Base-by-base conservation (phyloP, 2,329 filamentous ascomycete species). In the Metarhizium anisopliae region DNA sequence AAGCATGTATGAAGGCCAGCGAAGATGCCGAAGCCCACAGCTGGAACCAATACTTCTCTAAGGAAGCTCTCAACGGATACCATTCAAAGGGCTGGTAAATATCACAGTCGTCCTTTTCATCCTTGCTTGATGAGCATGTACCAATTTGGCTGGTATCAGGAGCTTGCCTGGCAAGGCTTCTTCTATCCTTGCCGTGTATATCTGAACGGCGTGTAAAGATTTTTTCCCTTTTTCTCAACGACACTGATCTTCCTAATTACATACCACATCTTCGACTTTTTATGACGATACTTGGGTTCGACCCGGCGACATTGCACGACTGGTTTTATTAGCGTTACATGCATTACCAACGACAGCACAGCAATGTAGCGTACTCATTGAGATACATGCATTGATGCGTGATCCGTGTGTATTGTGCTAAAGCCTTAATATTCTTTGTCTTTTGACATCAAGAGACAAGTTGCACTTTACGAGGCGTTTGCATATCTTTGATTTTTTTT, bases 21-120 rank as follows among this genome's bases (percentile, higher is more conserved):
- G 82, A 74, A 73, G 86, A 74, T 65, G 77, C 79, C 59, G 87
- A 87, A 65, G 83, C 85, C 64, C 84, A 79, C 65, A 90, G 87
- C 65, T 93, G 83, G 84, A 94, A 94, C 70, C 85, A 94, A 64
- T 94, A 91, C 72, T 91, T 95, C 66, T 84, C 87, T 66, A 84
- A 86, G 68, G 90, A 90, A 49, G 83, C 89, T n/a, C 75, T 78
- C 57, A 71, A 74, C 55, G 71, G 71, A 57, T 74, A 74, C 60
- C 72, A 74, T 64, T 72, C 72, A 57, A 74, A 74, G 65, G 72
- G 72, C 43, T 74, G 72, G 72, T 74, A 63, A 66, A 61, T 51
- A 60, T 10, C 53, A 29, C 63, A 56, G 16, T 10, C 20, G 11
- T 43, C 16, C 5, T 14, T 52, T 20, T 11, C 18, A 13, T 14